Evolutionary conservation across 148 eudicot genomes (phyloP).

Genomic region (Polygonum maritimum): DNA sequence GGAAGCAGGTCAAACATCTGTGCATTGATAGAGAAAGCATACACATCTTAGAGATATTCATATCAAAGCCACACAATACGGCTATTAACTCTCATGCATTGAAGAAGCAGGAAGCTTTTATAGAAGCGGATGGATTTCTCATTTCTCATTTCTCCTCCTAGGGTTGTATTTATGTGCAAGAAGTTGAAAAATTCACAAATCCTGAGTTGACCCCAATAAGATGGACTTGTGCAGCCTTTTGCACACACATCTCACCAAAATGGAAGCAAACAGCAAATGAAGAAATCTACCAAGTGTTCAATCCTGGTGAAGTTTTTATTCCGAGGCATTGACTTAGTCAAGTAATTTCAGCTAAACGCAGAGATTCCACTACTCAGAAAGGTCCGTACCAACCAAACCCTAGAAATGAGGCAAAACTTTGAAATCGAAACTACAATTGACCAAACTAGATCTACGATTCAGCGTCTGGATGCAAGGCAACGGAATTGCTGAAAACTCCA

Average conservation of each 20-base stretch:
- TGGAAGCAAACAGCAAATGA: slow-evolving; percentile 1
- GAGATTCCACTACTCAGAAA: neutral
- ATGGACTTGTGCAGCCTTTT: neutral
- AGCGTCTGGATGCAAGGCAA: neutral
- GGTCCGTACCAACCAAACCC: slow-evolving; percentile 7
- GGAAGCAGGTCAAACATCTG: slow-evolving; percentile 8
- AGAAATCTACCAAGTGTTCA: neutral
- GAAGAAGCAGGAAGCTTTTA: neutral
- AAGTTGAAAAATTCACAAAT: neutral
- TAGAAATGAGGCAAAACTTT: slow-evolving; percentile 3
- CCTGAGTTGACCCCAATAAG: neutral
- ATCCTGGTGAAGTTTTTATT: slow-evolving; percentile 3
- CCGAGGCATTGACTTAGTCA: neutral
- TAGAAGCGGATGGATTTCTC: neutral
- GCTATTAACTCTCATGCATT: neutral
- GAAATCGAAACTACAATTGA: neutral
- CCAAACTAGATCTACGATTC: slow-evolving; percentile 10
- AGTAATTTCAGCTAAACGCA: neutral
- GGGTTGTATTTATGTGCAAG: neutral
- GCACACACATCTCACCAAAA: neutral
- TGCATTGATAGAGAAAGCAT: slow-evolving; percentile 7
- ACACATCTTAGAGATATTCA: neutral
- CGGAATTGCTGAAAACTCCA: neutral
- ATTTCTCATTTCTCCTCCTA: neutral
- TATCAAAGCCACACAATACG: neutral